These are phyloP conservation scores for Stromatinia cepivora DNA, from an alignment of 2,329 filamentous ascomycete species.

Conservation along the genomic window DNA sequence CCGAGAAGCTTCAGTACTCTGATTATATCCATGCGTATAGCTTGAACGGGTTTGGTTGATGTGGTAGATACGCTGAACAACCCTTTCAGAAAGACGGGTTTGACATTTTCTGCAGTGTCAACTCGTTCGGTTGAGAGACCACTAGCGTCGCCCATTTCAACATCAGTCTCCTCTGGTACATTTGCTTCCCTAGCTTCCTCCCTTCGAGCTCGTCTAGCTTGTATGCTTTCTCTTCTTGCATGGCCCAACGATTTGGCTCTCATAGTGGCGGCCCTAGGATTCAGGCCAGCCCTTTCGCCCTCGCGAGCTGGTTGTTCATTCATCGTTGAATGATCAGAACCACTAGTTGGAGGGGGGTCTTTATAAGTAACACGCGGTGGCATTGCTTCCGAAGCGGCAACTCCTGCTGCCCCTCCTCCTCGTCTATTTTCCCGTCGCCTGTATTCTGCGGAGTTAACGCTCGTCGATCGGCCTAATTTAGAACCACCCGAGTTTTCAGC, in stretches of 20 bases:
- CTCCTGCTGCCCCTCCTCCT: slow-evolving; percentile 55
- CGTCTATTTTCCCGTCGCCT: slow-evolving; percentile 62
- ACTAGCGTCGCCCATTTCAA: slow-evolving; percentile 66
- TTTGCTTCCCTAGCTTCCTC: slow-evolving; percentile 73
- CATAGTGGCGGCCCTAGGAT: slow-evolving; percentile 61
- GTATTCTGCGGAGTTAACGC: slow-evolving; percentile 85
- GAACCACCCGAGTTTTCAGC: slow-evolving; percentile 60
- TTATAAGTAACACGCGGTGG: slow-evolving; percentile 52
- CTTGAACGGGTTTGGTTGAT: slow-evolving; percentile 81
- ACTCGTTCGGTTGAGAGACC: slow-evolving; percentile 61
- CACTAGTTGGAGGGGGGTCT: slow-evolving; percentile 73
- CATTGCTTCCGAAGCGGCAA: slow-evolving; percentile 51
- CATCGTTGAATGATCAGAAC: slow-evolving; percentile 69
- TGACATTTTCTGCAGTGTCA: slow-evolving; percentile 75
- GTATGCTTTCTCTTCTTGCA: slow-evolving; percentile 86
- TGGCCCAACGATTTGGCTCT: slow-evolving; percentile 88
- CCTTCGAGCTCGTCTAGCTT: slow-evolving; percentile 74
- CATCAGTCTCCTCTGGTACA: slow-evolving; percentile 87
- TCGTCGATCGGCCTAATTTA: slow-evolving; percentile 81
- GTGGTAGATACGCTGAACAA: slow-evolving; percentile 97
- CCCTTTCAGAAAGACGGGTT: slow-evolving; percentile 93
- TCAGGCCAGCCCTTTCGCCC: slow-evolving; percentile 46
- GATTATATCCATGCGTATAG: slow-evolving; percentile 88
- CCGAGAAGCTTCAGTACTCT: slow-evolving; percentile 83
- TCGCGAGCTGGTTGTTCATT: slow-evolving; percentile 52